Conservation (phyloP, 1,284 basidiomycete genomes). For the Rugosomyces carneus region DNA sequence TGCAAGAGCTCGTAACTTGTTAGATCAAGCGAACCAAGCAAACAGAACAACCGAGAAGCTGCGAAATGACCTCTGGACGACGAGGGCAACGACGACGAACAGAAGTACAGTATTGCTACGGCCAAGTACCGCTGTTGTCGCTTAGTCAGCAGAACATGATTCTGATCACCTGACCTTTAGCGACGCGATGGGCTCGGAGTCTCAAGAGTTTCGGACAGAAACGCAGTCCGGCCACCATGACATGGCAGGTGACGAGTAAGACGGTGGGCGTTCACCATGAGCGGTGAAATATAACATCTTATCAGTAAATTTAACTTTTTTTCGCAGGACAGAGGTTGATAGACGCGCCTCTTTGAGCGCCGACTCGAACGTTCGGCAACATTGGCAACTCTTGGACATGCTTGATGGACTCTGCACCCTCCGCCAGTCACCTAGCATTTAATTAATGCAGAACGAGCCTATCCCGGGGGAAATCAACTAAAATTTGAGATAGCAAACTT, state of each 20-base stretch:
- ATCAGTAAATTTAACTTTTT: too few relatives aligned
- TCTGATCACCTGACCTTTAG: background rate
- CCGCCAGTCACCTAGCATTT: background rate
- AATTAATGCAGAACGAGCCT: too few relatives aligned
- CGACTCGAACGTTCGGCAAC: background rate
- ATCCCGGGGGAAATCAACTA: too few relatives aligned
- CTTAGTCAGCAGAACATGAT: background rate
- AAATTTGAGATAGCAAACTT: background rate
- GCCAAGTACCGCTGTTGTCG: background rate
- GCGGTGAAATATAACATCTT: too few relatives aligned
- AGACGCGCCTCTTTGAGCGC: background rate
- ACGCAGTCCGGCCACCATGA: background rate
- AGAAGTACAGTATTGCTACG: background rate
- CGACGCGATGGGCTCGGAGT: too few relatives aligned
- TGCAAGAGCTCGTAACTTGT: too few relatives aligned
- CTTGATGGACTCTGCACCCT: background rate
- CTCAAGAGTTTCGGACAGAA: background rate
- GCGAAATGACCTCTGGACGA: background rate
- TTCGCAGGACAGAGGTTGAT: too few relatives aligned
- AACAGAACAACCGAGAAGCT: too few relatives aligned
- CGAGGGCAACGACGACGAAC: background rate
- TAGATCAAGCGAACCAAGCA: too few relatives aligned
- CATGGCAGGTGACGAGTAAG: background rate
- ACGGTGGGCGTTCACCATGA: conserved; percentile 1
- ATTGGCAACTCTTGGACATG: background rate